Conservation (phyloP, 495 filamentous ascomycete genomes). For the Penicillium subrubescens region DNA sequence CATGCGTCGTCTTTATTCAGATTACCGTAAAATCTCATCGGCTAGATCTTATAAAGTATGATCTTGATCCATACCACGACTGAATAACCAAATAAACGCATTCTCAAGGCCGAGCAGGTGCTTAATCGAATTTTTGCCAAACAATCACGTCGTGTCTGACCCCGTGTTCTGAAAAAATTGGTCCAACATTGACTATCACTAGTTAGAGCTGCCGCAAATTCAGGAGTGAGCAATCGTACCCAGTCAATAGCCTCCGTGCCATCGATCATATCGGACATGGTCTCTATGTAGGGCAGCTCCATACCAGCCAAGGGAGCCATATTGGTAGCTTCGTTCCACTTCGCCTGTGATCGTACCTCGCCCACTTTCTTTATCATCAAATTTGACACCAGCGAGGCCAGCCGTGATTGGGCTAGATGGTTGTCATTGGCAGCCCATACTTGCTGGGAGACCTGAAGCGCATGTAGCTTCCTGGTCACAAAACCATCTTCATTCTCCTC, state of each 20-base stretch:
- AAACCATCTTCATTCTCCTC: background rate
- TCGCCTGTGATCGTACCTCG: background rate
- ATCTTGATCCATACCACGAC: background rate
- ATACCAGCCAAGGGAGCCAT: background rate
- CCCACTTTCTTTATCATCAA: conserved; percentile 29
- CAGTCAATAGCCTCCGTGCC: conserved; percentile 39
- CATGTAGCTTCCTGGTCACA: background rate
- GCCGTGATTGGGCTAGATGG: background rate
- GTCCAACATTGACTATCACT: conserved; percentile 9
- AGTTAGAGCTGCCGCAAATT: background rate
- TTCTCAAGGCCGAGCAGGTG: background rate
- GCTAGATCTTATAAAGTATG: background rate
- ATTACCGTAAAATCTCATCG: background rate
- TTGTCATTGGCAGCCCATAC: background rate
- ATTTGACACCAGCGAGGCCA: background rate
- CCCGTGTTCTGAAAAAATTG: conserved; percentile 13
- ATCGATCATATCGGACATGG: conserved; percentile 37
- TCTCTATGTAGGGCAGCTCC: conserved; percentile 25
- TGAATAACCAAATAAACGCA: background rate
- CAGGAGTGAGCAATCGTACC: conserved; percentile 22
- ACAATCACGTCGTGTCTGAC: background rate
- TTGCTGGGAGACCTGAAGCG: background rate
- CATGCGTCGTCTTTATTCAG: background rate
- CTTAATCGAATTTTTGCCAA: background rate
- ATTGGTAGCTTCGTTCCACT: background rate